phyloP scores from a whole-genome alignment of 2,329 filamentous ascomycete genomes.

The Cladorrhinum sp. region DNA sequence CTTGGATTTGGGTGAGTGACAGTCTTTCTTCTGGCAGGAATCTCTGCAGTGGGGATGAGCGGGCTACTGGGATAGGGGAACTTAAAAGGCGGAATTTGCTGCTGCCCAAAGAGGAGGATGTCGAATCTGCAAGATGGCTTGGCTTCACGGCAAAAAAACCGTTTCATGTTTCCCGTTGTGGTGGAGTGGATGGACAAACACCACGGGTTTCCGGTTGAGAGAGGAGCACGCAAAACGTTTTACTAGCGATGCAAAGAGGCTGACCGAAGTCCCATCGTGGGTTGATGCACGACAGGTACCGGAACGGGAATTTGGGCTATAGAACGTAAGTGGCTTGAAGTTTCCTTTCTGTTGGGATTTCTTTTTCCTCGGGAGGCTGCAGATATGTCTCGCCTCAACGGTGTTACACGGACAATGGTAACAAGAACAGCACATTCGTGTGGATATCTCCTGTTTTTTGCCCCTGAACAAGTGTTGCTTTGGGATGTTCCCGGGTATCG shows the following conservation, averaged over 20 bases:
- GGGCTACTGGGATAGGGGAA: neutral
- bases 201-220: neutral
- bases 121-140: neutral
- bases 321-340: constrained; percentile 40
- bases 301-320: constrained; percentile 52
- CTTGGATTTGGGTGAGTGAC: constrained; percentile 44
- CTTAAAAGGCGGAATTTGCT: neutral
- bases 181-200: too few species aligned
- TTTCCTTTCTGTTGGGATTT: constrained; percentile 15
- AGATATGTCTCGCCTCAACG: neutral
- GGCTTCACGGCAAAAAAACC: neutral
- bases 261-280: constrained; percentile 9
- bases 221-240: neutral
- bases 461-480: neutral
- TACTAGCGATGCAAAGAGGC: constrained; percentile 6
- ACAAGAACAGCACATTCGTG: neutral
- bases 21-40: constrained; percentile 4
- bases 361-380: constrained; percentile 14
- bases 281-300: constrained; percentile 37
- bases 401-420: neutral
- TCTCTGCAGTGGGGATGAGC: neutral
- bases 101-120: neutral
- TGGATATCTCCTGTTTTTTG: neutral
- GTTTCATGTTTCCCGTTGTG: neutral
- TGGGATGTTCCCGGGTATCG: neutral